Evolutionary conservation across 140 eudicot species (phyloP).

Genomic region (Stevia rebaudiana): DNA sequence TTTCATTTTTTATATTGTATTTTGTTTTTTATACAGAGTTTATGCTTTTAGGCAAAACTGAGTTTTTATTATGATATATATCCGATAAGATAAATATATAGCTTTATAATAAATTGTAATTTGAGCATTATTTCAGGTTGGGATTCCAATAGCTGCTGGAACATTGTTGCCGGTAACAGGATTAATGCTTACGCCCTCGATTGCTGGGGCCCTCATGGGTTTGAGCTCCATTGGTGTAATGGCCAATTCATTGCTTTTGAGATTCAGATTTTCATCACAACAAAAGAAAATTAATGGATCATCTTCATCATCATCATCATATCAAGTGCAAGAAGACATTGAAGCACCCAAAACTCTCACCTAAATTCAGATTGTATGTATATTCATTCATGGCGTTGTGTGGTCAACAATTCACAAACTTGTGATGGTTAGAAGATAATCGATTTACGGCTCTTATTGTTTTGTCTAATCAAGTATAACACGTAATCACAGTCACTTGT

Average conservation of each 20-base stretch:
- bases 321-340: slow-evolving; percentile 33
- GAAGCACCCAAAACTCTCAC: slow-evolving; percentile 39
- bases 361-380: slow-evolving; percentile 13
- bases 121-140: slow-evolving; percentile 43
- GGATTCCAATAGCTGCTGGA: slow-evolving; percentile 96
- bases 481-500: no score
- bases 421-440: not conserved
- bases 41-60: no score
- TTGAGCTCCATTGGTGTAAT: slow-evolving; percentile 89
- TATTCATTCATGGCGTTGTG: slow-evolving; percentile 15
- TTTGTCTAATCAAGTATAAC: not conserved
- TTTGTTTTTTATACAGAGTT: no score
- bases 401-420: not conserved
- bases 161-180: slow-evolving; percentile 79
- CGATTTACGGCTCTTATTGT: not conserved
- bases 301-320: slow-evolving; percentile 14
- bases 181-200: slow-evolving; percentile 89
- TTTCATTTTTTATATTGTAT: no score
- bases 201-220: slow-evolving; percentile 97
- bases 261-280: slow-evolving; percentile 53
- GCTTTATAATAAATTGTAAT: no score
- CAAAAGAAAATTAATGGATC: slow-evolving; percentile 30
- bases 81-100: no score
- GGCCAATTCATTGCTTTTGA: slow-evolving; percentile 81
- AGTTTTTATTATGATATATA: no score